Percentiles rank a stretch among this genome's conserved stretches.
Evolutionary conservation across 345 rosid genomes (phyloP).

Genomic region (Luvunga scandens): DNA sequence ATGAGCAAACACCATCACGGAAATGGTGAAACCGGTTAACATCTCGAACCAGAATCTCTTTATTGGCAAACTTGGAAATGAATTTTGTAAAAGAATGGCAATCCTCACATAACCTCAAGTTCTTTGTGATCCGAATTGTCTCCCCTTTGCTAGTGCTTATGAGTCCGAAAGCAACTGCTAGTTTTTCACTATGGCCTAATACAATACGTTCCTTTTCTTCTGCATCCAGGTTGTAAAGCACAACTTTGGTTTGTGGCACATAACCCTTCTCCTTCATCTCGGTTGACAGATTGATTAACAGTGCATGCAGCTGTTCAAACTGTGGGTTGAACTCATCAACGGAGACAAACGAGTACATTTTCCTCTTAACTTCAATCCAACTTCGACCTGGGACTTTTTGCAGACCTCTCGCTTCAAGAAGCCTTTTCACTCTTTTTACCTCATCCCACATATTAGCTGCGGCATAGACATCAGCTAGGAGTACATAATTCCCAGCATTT

Average conservation of each 20-base stretch:
- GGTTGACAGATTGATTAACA: slow-evolving; percentile 52
- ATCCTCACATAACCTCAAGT: slow-evolving; percentile 83
- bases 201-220: slow-evolving; percentile 78
- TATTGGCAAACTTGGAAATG: slow-evolving; percentile 65
- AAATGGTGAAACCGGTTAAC: slow-evolving; percentile 89
- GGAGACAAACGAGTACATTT: slow-evolving; percentile 62
- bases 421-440: slow-evolving; percentile 66
- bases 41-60: slow-evolving; percentile 79
- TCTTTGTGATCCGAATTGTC: slow-evolving; percentile 76
- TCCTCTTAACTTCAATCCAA: slow-evolving; percentile 75
- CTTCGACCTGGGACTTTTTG: slow-evolving; percentile 80
- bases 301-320: slow-evolving; percentile 64
- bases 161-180: slow-evolving; percentile 83
- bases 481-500: slow-evolving; percentile 76
- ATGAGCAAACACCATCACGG: slow-evolving; percentile 72
- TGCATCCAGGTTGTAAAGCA: slow-evolving; percentile 71
- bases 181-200: slow-evolving; percentile 84
- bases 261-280: slow-evolving; percentile 91
- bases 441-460: slow-evolving; percentile 78
- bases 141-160: slow-evolving; percentile 63
- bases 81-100: slow-evolving; percentile 81
- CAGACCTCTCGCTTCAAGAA: slow-evolving; percentile 50
- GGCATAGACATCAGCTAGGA: slow-evolving; percentile 74
- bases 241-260: slow-evolving; percentile 70
- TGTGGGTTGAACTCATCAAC: slow-evolving; percentile 74